A percentile compares a stretch with the other conserved stretches of the same genome.
Evolutionary conservation across 108 stramenopile genomes (phyloP).

Genomic region (Schizochytrium sp.): DNA sequence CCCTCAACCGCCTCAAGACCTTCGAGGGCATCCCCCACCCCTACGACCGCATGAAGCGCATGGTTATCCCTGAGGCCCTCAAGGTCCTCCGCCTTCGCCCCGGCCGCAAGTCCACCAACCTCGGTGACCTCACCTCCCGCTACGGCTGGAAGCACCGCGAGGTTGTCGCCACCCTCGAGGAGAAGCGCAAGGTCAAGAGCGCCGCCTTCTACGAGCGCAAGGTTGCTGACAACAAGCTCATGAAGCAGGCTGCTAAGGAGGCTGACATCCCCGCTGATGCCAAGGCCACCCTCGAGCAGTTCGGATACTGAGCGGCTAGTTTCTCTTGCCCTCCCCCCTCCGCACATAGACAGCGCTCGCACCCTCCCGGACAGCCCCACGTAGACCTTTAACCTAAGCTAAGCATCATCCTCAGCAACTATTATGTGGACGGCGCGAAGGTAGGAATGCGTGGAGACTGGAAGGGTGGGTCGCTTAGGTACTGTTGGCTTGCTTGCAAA

Average conservation of each 20-base stretch:
- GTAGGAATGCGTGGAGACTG: no score
- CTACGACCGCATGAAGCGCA: constrained; percentile 97
- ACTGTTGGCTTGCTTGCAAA: no score
- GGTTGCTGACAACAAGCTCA: constrained; percentile 75
- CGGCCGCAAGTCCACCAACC: constrained; percentile 89
- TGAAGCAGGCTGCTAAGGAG: constrained; percentile 57
- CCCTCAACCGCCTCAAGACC: constrained; percentile 90
- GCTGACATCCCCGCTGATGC: constrained; percentile 62
- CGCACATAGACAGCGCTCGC: no score
- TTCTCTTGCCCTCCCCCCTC: neutral
- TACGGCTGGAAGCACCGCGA: constrained; percentile 99
- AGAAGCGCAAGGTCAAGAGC: constrained; percentile 91
- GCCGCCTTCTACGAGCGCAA: constrained; percentile 97
- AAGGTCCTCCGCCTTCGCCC: constrained; percentile 88
- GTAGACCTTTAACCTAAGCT: no score
- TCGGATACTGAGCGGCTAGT: constrained; percentile 17
- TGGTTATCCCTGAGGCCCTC: constrained; percentile 98
- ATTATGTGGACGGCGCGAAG: no score
- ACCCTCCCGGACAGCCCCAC: no score
- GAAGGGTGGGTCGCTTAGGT: no score
- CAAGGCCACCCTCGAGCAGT: constrained; percentile 55
- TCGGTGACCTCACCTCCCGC: constrained; percentile 89
- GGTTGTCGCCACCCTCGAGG: constrained; percentile 88
- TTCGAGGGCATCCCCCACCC: constrained; percentile 99
- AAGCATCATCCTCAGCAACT: no score